Conservation (phyloP, 352 stramenopile species). For the Thraustotheca clavata region DNA sequence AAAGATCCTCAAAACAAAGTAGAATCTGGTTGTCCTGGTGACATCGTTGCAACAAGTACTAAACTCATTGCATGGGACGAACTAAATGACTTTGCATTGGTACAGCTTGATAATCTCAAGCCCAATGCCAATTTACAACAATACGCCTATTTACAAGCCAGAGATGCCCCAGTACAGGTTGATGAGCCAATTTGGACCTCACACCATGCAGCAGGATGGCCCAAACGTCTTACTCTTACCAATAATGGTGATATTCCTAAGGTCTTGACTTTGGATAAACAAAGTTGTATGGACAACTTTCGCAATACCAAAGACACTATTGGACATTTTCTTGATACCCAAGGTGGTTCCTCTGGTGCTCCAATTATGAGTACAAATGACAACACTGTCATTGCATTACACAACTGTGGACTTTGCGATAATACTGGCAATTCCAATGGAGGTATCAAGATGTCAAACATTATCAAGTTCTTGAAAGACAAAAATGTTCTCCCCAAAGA, state of each 20-base stretch:
- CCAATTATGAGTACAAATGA: neutral
- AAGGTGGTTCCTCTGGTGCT: neutral
- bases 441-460: neutral
- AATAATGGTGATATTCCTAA: neutral
- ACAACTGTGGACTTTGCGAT: slow-evolving; percentile 7
- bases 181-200: neutral
- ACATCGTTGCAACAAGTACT: neutral
- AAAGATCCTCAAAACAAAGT: neutral
- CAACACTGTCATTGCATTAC: slow-evolving; percentile 3
- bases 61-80: slow-evolving; percentile 1
- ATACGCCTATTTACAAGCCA: slow-evolving; percentile 11
- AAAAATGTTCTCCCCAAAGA: neutral
- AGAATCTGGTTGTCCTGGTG: neutral
- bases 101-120: slow-evolving; percentile 10
- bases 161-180: neutral
- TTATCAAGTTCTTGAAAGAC: neutral
- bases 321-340: neutral
- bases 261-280: slow-evolving; percentile 16
- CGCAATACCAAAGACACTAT: neutral
- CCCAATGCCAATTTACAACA: neutral
- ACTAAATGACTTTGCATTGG: slow-evolving; percentile 4
- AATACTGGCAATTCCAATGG: neutral
- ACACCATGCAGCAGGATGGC: neutral
- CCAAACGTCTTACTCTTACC: neutral
- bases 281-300: neutral